These are phyloP conservation scores for Penicillium sp. DNA, from an alignment of 2,329 filamentous ascomycete genomes.

Conservation along the genomic window DNA sequence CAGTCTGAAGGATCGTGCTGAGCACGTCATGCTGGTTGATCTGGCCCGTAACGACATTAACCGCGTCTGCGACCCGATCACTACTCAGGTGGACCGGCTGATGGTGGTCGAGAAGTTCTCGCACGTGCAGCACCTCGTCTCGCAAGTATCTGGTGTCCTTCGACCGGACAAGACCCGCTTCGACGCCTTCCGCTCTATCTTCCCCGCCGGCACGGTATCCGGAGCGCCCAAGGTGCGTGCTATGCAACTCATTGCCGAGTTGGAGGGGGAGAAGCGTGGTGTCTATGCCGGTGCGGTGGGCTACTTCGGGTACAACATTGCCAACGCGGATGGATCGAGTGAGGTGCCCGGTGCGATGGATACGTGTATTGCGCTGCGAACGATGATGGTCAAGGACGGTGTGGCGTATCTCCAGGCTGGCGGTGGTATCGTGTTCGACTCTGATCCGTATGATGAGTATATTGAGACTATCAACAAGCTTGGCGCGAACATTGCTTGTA, in stretches of 20 bases:
- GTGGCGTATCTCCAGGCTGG: constrained; percentile 85
- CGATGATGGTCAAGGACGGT: constrained; percentile 91
- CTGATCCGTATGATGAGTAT: constrained; percentile 87
- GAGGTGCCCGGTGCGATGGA: constrained; percentile 86
- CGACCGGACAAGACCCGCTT: constrained; percentile 83
- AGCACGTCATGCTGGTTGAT: constrained; percentile 98
- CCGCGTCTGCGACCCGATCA: constrained; percentile 86
- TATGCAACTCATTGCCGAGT: constrained; percentile 95
- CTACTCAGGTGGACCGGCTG: constrained; percentile 86
- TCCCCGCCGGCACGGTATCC: constrained; percentile 93
- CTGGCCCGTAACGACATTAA: constrained; percentile 96
- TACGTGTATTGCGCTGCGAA: constrained; percentile 79
- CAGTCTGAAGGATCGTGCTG: constrained; percentile 87
- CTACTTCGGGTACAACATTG: constrained; percentile 86
- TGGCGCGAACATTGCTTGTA: constrained; percentile 84
- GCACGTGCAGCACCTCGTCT: constrained; percentile 96
- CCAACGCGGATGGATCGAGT: constrained; percentile 64
- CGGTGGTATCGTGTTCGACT: constrained; percentile 93
- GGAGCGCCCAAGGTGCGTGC: constrained; percentile 94
- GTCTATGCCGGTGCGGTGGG: constrained; percentile 95
- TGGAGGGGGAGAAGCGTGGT: constrained; percentile 91
- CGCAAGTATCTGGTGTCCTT: constrained; percentile 90
- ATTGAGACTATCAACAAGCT: constrained; percentile 97
- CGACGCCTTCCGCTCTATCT: constrained; percentile 94
- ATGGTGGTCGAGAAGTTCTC: constrained; percentile 96